Conservation (phyloP, 2,329 filamentous ascomycete genomes). For the Scedosporium boydii region DNA sequence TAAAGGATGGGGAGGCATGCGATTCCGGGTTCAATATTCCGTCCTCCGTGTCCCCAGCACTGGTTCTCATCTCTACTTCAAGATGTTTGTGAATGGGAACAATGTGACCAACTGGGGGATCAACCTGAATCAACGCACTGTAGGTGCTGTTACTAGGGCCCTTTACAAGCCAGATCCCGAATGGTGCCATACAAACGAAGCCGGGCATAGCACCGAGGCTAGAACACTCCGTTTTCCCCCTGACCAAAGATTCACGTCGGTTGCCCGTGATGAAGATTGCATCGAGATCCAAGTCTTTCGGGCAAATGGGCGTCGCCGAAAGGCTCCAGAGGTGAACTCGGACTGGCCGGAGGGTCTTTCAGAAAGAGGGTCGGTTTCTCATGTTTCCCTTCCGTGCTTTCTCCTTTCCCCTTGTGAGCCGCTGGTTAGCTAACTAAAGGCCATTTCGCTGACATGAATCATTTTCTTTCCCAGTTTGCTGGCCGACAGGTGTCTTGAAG, state of each 20-base stretch:
- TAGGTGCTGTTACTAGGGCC: conserved; percentile 32
- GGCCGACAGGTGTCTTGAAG: conserved; percentile 42
- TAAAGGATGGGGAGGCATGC: conserved; percentile 26
- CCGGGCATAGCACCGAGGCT: conserved; percentile 33
- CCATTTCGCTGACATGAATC: no score
- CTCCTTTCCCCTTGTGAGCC: no score
- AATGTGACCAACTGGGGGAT: conserved; percentile 43
- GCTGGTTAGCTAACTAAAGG: no score
- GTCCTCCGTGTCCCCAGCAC: conserved; percentile 24
- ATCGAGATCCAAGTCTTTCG: conserved; percentile 46
- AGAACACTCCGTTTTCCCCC: conserved; percentile 41
- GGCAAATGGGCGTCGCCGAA: conserved; percentile 30
- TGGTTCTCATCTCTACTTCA: conserved; percentile 41
- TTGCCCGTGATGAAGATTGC: conserved; percentile 37
- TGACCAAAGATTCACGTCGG: conserved; percentile 28
- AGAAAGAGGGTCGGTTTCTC: no score
- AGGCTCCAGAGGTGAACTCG: neutral
- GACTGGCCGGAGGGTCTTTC: neutral
- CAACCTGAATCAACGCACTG: conserved; percentile 22
- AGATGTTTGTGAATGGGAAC: conserved; percentile 44
- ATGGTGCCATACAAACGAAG: conserved; percentile 29
- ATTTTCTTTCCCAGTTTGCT: conserved; percentile 29
- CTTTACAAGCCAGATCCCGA: conserved; percentile 37
- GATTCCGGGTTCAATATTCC: conserved; percentile 43
- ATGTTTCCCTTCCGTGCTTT: no score